phyloP scores from a whole-genome alignment of 495 filamentous ascomycete genomes.

The Trichodelitschia bisporula region DNA sequence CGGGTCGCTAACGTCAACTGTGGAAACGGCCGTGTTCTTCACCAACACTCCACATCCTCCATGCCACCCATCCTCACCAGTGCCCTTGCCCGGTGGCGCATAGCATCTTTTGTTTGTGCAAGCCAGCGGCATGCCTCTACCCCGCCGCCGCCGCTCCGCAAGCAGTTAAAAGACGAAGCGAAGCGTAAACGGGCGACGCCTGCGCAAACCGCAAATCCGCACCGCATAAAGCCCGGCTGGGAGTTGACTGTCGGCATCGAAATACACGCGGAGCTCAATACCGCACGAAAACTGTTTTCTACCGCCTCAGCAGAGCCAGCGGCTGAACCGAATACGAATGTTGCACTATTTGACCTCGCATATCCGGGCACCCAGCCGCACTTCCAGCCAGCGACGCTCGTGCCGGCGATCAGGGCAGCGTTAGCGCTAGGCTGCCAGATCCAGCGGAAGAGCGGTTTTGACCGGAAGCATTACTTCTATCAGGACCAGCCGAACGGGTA shows the following conservation, averaged over 20 bases:
- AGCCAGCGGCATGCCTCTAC: too few relatives aligned
- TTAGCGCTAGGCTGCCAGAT: constrained; percentile 62
- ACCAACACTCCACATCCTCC: too few relatives aligned
- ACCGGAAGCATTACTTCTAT: constrained; percentile 97
- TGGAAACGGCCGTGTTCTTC: too few relatives aligned
- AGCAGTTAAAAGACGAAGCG: too few relatives aligned
- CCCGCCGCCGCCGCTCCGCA: too few relatives aligned
- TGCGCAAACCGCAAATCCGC: too few relatives aligned
- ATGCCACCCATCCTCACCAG: too few relatives aligned
- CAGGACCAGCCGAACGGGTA: constrained; percentile 92
- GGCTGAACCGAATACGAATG: constrained; percentile 46
- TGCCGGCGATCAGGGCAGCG: constrained; percentile 77
- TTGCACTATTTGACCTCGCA: constrained; percentile 71
- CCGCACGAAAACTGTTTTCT: constrained; percentile 64
- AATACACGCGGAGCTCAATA: constrained; percentile 91
- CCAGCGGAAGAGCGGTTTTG: constrained; percentile 52
- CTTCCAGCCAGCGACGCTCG: constrained; percentile 60
- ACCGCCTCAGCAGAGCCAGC: constrained; percentile 29
- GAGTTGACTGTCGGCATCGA: constrained; percentile 88
- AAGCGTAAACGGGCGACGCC: too few relatives aligned
- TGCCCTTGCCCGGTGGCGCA: too few relatives aligned
- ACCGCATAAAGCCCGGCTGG: too few relatives aligned
- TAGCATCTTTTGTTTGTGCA: too few relatives aligned
- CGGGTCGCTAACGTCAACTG: too few relatives aligned
- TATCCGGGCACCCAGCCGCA: constrained; percentile 70